Base-by-base conservation (phyloP, 768 basidiomycete species). In the Agaricus subrufescens region DNA sequence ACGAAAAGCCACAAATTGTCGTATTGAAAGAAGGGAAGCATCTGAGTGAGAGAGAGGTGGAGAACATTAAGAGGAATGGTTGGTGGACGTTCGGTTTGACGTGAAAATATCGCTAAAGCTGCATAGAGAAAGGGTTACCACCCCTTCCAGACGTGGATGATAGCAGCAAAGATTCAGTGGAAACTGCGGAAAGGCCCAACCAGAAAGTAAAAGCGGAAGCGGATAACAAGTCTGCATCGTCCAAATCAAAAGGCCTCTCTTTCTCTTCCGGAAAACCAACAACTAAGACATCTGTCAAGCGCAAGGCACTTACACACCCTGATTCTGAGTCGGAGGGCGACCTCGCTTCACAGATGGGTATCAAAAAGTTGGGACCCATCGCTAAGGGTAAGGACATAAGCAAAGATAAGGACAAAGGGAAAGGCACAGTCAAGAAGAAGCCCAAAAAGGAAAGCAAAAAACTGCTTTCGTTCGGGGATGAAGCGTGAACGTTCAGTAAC, bases 21-120 rank as follows among this genome's bases (percentile, higher is more conserved):
- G 94, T 96, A 8, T 67, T 97, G 61, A 91, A 82, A 65, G 82
- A 87, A 61, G 94, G 94, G 27, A 95, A 91, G 66, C 94, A 97
- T 73, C 75, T 97, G 43, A 83, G 82, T 1, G 86, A 80, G 59
- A 72, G 79, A 53, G 91, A 96, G 63, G 92, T 79, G 3, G 87
- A 91, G 75, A 87, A 90, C 65, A 78, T 89, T 62, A 77, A 78
- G 52, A 81, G 90, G 53, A 83, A 80, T 77, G 88, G 91, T 91
- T 57, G 49, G 75, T 63, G 23, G 27, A 1, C 26, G 31, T 25
- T 46, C 27, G 42, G 8, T 12, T 47, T 40, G 14, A 30, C 23
- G 23, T 15, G 44, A 26, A 27, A 27, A 30, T 34, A 11, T 48
- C 49, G n/a, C 10, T 40, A 25, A 46, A 2, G 8, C 19, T 31